phyloP scores from a whole-genome alignment of 2,329 filamentous ascomycete species.

The Colletotrichum sp. region DNA sequence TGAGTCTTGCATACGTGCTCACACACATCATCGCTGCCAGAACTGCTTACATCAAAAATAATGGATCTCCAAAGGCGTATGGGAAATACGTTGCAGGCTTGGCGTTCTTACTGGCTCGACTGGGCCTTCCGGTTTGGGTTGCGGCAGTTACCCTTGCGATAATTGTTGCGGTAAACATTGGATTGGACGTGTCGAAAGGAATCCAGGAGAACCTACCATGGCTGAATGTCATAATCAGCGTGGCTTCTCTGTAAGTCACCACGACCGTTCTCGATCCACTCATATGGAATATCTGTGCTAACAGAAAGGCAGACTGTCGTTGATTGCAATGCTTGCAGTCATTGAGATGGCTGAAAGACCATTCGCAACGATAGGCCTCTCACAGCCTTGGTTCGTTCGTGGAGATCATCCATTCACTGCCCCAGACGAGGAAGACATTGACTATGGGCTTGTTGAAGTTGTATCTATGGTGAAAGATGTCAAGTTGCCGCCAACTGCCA shows the following conservation, averaged over 20 bases:
- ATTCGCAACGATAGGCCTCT: slow-evolving; percentile 9
- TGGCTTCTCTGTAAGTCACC: slow-evolving; percentile 1
- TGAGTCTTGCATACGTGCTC: slow-evolving; percentile 6
- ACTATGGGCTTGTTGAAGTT: background rate
- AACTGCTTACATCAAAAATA: background rate
- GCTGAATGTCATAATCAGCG: slow-evolving; percentile 14
- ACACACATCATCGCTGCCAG: background rate
- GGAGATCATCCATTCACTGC: background rate
- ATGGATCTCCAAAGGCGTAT: background rate
- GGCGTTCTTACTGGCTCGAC: background rate
- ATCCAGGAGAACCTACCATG: slow-evolving; percentile 1
- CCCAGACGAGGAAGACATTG: background rate
- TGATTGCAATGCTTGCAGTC: background rate
- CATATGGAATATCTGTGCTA: background rate
- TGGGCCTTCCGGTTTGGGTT: slow-evolving; percentile 11
- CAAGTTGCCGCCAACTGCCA: background rate
- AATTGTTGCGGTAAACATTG: slow-evolving; percentile 13
- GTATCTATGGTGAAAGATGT: background rate
- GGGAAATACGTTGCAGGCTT: slow-evolving; percentile 6
- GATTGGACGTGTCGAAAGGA: slow-evolving; percentile 8
- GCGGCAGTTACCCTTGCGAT: slow-evolving; percentile 6
- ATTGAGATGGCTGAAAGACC: slow-evolving; percentile 17
- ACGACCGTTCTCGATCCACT: background rate
- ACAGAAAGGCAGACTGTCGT: background rate
- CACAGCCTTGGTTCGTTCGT: slow-evolving; percentile 3